Evolutionary conservation across 192 early-diverging fungal species (phyloP), one percentile per base, ranked within the genome.

Genomic region (Linnemannia elongata): DNA sequence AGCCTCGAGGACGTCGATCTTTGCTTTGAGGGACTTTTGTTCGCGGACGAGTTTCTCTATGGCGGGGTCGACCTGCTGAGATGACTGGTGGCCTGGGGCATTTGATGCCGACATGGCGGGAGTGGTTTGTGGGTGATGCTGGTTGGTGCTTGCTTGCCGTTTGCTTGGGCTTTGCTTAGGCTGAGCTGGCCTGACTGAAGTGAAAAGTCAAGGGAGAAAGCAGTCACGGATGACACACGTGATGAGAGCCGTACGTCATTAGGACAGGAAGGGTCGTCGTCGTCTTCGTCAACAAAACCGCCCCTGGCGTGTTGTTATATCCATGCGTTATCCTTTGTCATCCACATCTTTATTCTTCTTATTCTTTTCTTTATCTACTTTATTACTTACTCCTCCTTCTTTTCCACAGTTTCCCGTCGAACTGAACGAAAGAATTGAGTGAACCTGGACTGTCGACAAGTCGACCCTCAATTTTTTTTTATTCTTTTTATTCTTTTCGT

Each of bases 21-120:
- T 94, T 81, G 93, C 93, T 84, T 96, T 96, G 33, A 97, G 90
- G 27, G 90, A 80, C 68, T 93, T 93, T n/a, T 91, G 88, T 77
- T 96, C 96, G 70, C 93, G 94, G 5, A 92, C 54, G 20, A 93
- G 86, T 71, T 94, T 93, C 35, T 94, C 93, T 24, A 93, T 77
- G 57, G 85, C 80, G 10, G 85, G 85, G 72, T 87, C 85, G 36
- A 81, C 85, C n/a, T 87, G 85, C 42, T 87, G 85, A 1, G 85
- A 87, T 39, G 85, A 87, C 52, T 75, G 72, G 27, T 80, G 83
- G 9, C 79, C 76, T 17, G 57, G 75, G 69, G 76, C 76, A 77
- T 69, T 77, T 24, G 85, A 45, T 41, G 85, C 76, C 52, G 85
- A 87, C 85, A 87, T 87, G 68, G 72, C 73, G 22, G 36, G 55